A percentile compares a stretch with the other conserved stretches of the same genome.
These are phyloP conservation scores for Phytophthora citrophthora DNA, from an alignment of 352 stramenopile species.

Conservation along the genomic window DNA sequence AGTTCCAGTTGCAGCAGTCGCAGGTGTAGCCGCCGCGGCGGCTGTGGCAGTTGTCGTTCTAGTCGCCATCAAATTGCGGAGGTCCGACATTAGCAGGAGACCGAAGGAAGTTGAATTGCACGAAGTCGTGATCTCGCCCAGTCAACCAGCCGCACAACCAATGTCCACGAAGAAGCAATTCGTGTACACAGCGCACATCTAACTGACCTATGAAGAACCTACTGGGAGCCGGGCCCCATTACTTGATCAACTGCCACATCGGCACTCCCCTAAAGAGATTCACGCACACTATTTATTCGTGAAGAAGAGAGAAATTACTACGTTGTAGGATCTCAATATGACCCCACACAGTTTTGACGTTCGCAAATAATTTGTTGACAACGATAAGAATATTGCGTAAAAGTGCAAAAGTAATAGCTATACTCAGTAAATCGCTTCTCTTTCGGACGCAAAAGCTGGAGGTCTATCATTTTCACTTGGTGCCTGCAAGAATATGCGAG, in stretches of 20 bases:
- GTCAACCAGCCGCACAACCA: slow-evolving; percentile 28
- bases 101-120: slow-evolving; percentile 36
- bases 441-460: too few species aligned
- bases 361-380: too few species aligned
- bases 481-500: too few species aligned
- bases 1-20: slow-evolving; percentile 18
- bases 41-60: slow-evolving; percentile 29
- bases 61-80: slow-evolving; percentile 27
- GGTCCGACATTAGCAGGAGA: slow-evolving; percentile 4
- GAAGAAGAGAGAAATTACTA: slow-evolving; percentile 7
- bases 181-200: slow-evolving; percentile 65
- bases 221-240: slow-evolving; percentile 31
- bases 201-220: slow-evolving; percentile 14
- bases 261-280: slow-evolving; percentile 12
- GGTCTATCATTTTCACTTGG: too few species aligned
- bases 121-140: slow-evolving; percentile 56
- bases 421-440: too few species aligned
- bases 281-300: slow-evolving; percentile 27
- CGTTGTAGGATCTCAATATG: not conserved
- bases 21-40: slow-evolving; percentile 24
- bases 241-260: slow-evolving; percentile 18
- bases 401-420: too few species aligned
- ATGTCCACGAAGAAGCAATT: slow-evolving; percentile 47
- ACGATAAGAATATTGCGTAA: too few species aligned
- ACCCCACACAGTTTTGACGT: slow-evolving; percentile 23